Evolutionary conservation across 805 yeast species (phyloP), one percentile per base, ranked within the genome.

Genomic region (Lachancea fermentati): DNA sequence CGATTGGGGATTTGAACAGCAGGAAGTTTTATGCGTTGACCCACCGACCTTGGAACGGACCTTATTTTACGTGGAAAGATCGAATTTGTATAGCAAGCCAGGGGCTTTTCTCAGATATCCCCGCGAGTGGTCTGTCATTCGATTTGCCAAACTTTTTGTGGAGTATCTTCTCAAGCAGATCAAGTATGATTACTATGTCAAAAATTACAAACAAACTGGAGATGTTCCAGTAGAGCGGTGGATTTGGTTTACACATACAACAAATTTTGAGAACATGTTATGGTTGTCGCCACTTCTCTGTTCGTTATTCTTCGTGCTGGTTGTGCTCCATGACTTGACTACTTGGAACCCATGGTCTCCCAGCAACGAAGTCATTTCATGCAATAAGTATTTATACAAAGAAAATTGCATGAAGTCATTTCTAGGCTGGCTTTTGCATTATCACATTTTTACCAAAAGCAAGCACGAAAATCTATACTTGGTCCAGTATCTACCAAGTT

Each of bases 1-100:
- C n/a, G 72, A 71, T 5, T 85, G 95, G 94, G 97, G 85, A 1
- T 75, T 73, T 51, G 72, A 71, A 44, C 96, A 88, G 59, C 85
- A 83, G 63, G 98, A 93, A 67, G 94, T 91, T 8, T 65, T 87
- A 30, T 93, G 98, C 60, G 73, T 87, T 39, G 81, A 79, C 37
- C 76, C 76, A 19, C 93, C 97, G 11, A 75, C 77, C 13, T 59
- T 70, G 40, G 75, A 76, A 19, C 78, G 81, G 57, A 73, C 94
- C 1, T 60, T 80, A 35, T 89, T 95, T 85, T 76, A 68, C 52
- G 64, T 89, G 48, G 96, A 88, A 56, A 65, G 65, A 8, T 37
- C 42, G 9, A 43, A 43, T 42, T 49, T 18, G 41, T 46, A 15
- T 37, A 48, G 11, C 41, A 46, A 36, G 33, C 34, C 30, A 58